Conservation (phyloP, 345 rosid genomes). For the Passiflora organensis region DNA sequence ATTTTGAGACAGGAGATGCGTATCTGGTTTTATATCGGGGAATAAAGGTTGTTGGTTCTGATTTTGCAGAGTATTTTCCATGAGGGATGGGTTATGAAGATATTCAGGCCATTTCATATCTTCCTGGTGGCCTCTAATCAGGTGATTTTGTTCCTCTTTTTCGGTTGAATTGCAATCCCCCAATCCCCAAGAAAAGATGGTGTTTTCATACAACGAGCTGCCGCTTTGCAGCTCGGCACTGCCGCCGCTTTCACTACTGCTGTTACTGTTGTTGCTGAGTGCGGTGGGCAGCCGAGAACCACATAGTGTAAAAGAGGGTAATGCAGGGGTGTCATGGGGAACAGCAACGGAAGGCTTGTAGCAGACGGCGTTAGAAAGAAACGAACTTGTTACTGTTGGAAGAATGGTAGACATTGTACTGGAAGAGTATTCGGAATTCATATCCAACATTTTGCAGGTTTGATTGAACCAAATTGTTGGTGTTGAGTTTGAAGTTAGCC, state of each 20-base stretch:
- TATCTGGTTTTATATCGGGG: constrained; percentile 68
- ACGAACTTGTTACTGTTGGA: constrained; percentile 31
- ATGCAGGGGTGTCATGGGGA: constrained; percentile 29
- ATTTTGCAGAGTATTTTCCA: constrained; percentile 53
- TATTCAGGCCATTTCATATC: constrained; percentile 46
- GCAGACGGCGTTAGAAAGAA: constrained; percentile 27
- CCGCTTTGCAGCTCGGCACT: constrained; percentile 45
- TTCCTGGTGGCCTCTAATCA: constrained; percentile 28
- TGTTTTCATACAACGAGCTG: constrained; percentile 47
- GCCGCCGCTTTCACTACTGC: constrained; percentile 36
- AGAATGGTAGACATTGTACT: constrained; percentile 22
- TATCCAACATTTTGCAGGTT: constrained; percentile 27
- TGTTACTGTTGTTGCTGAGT: constrained; percentile 29
- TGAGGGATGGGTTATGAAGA: constrained; percentile 39
- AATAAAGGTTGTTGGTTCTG: constrained; percentile 49
- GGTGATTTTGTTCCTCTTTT: constrained; percentile 27
- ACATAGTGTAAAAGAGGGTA: constrained; percentile 26
- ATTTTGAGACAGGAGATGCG: constrained; percentile 38
- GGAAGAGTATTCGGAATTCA: constrained; percentile 36
- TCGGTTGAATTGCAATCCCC: constrained; percentile 41
- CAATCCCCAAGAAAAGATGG: constrained; percentile 54
- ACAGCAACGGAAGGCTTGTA: constrained; percentile 35
- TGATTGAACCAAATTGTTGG: constrained; percentile 35
- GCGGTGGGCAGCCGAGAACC: constrained; percentile 30
- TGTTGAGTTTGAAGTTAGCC: no score